Conservation (phyloP, 2,329 filamentous ascomycete species). For the Talaromyces sp. region DNA sequence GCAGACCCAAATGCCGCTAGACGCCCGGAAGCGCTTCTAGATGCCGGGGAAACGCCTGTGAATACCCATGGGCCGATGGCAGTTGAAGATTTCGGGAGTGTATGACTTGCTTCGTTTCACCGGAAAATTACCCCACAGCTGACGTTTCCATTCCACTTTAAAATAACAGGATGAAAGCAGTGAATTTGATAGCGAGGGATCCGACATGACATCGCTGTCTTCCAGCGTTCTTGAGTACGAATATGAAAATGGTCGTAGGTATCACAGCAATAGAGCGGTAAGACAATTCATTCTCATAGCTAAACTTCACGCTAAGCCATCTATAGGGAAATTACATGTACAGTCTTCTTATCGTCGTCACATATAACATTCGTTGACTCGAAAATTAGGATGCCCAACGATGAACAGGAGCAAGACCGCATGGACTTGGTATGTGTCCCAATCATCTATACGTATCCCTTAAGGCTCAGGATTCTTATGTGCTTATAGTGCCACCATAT, state of each 20-base stretch:
- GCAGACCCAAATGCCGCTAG: background rate
- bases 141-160: background rate
- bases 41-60: background rate
- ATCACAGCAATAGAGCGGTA: constrained; percentile 32
- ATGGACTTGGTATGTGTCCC: constrained; percentile 28
- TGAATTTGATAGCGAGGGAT: constrained; percentile 3
- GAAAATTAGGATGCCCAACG: constrained; percentile 32
- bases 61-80: constrained; percentile 21
- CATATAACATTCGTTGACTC: constrained; percentile 1
- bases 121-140: constrained; percentile 20
- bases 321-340: constrained; percentile 22
- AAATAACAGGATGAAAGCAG: background rate
- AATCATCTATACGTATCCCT: background rate
- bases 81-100: constrained; percentile 30
- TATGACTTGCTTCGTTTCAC: constrained; percentile 35
- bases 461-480: no score
- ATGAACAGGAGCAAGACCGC: constrained; percentile 37
- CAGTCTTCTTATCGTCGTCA: background rate
- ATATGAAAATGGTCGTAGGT: constrained; percentile 43
- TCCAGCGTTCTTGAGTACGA: constrained; percentile 37
- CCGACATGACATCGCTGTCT: constrained; percentile 24
- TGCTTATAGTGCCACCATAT: constrained; percentile 25
- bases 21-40: background rate
- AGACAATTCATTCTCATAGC: constrained; percentile 4
- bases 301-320: background rate